Evolutionary conservation across 164 flowering plant species (phyloP).

Genomic region (Umbilicus rupestris): DNA sequence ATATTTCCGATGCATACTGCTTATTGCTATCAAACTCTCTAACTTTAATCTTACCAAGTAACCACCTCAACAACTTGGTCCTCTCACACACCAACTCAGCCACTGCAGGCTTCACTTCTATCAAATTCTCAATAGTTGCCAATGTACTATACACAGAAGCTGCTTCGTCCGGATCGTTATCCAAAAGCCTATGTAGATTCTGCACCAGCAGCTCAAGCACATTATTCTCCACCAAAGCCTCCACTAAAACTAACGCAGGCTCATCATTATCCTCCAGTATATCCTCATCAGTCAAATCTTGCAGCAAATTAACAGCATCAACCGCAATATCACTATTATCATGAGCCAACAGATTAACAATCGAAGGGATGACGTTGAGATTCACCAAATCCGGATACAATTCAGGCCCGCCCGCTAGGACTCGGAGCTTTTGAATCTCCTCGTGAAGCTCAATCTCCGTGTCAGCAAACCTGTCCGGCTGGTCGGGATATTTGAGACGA

Average conservation of each 20-base stretch:
- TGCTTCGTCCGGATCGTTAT: constrained; percentile 67
- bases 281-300: constrained; percentile 90
- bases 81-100: constrained; percentile 89
- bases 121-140: constrained; percentile 70
- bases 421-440: constrained; percentile 72
- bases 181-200: constrained; percentile 54
- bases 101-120: constrained; percentile 84
- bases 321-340: constrained; percentile 80
- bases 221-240: constrained; percentile 64
- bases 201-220: constrained; percentile 68
- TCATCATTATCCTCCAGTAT: constrained; percentile 79
- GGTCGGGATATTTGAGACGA: constrained; percentile 83
- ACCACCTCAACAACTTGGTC: constrained; percentile 77
- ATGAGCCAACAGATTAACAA: constrained; percentile 57
- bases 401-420: constrained; percentile 84
- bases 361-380: constrained; percentile 55
- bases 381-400: constrained; percentile 79
- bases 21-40: constrained; percentile 88
- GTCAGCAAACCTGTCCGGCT: constrained; percentile 82
- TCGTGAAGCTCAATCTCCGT: constrained; percentile 93
- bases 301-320: constrained; percentile 63
- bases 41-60: constrained; percentile 62
- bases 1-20: constrained; percentile 91
- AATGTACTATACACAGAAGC: constrained; percentile 63
- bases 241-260: constrained; percentile 55